Evolutionary conservation across 441 rosid species (phyloP).

Genomic region (Aquilaria agallochum): DNA sequence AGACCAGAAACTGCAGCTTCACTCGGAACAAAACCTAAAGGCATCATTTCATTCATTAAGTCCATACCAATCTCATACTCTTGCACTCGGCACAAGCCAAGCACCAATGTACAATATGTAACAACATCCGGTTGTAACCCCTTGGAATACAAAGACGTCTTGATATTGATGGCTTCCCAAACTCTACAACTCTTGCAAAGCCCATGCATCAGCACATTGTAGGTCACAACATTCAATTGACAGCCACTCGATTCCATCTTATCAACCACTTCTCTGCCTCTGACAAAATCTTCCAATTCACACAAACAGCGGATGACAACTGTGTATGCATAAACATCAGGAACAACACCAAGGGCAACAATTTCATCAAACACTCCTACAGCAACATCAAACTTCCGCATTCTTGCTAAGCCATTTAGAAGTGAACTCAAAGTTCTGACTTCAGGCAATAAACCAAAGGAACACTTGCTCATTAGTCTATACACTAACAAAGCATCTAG

Average conservation of each 20-base stretch:
- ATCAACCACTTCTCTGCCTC: constrained; percentile 54
- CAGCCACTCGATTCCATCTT: constrained; percentile 48
- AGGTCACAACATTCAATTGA: constrained; percentile 52
- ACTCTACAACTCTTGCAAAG: constrained; percentile 63
- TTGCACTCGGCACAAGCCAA: constrained; percentile 67
- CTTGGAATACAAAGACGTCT: constrained; percentile 41
- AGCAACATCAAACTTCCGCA: constrained; percentile 48
- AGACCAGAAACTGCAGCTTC: constrained; percentile 64
- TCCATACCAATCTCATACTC: constrained; percentile 50
- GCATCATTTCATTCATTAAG: constrained; percentile 65
- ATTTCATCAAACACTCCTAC: constrained; percentile 61
- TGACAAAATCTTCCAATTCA: constrained; percentile 53
- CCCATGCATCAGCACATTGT: constrained; percentile 77
- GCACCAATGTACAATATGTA: constrained; percentile 65
- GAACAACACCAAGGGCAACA: constrained; percentile 33
- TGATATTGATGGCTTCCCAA: constrained; percentile 62
- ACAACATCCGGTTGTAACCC: constrained; percentile 50
- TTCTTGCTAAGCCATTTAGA: constrained; percentile 54
- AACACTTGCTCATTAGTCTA: constrained; percentile 50
- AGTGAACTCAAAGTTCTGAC: constrained; percentile 63
- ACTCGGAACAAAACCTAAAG: constrained; percentile 51
- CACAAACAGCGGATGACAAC: constrained; percentile 69
- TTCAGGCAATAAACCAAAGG: constrained; percentile 52
- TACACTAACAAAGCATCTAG: constrained; percentile 52
- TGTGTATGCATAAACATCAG: constrained; percentile 51